Conservation (phyloP, 345 rosid species). For the Lepidium sativum region DNA sequence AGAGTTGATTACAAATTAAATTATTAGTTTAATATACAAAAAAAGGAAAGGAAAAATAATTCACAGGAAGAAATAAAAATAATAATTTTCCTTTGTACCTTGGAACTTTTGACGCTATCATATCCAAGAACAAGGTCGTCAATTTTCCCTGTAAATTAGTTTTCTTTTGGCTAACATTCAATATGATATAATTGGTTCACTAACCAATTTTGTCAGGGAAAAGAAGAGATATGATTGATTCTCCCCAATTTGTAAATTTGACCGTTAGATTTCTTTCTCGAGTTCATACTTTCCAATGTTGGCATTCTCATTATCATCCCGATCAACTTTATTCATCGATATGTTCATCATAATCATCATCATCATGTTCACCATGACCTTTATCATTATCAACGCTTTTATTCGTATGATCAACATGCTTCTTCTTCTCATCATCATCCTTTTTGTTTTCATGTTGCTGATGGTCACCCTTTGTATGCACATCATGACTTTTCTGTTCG, state of each 20-base stretch:
- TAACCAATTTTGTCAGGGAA: conserved; percentile 84
- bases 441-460: neutral
- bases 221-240: conserved; percentile 53
- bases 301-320: conserved; percentile 21
- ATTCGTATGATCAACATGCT: too few species aligned
- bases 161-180: neutral
- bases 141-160: conserved; percentile 41
- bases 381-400: too few species aligned
- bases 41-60: too few species aligned
- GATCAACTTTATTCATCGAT: conserved; percentile 18
- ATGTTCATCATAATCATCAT: conserved; percentile 4
- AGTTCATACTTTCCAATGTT: conserved; percentile 53
- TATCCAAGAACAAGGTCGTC: conserved; percentile 74
- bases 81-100: conserved; percentile 26
- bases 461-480: too few species aligned
- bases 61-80: too few species aligned
- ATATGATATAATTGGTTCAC: neutral
- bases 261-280: conserved; percentile 50
- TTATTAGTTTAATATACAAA: neutral
- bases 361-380: too few species aligned
- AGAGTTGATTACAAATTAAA: neutral
- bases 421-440: neutral
- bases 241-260: conserved; percentile 83
- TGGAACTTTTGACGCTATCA: conserved; percentile 50
- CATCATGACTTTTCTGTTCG: too few species aligned